Evolutionary conservation across 2,329 filamentous ascomycete species (phyloP).

Genomic region (Pestalotiopsis sp.): DNA sequence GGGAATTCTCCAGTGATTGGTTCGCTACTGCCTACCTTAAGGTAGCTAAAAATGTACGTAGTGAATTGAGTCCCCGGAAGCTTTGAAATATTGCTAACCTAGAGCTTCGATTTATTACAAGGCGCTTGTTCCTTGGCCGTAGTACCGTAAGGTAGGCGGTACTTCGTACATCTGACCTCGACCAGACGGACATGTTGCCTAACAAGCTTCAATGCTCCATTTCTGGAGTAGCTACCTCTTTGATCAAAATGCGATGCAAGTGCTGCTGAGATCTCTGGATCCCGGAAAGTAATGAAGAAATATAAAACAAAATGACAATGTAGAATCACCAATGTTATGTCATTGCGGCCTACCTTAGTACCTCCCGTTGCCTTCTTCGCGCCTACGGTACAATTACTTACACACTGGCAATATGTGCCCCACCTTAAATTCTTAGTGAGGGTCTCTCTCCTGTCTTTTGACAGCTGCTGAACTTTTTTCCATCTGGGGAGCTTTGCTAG

Average conservation of each 20-base stretch:
- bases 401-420: neutral
- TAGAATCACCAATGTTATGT: too few species aligned
- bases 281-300: too few species aligned
- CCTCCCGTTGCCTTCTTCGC: neutral
- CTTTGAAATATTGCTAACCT: too few species aligned
- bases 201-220: too few species aligned
- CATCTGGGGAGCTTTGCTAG: conserved; percentile 1
- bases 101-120: neutral
- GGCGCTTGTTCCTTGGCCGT: neutral
- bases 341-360: neutral
- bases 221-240: too few species aligned
- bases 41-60: neutral
- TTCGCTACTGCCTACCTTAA: neutral
- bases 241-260: too few species aligned
- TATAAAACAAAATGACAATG: too few species aligned
- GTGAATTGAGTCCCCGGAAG: too few species aligned
- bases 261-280: too few species aligned
- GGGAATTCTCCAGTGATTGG: neutral
- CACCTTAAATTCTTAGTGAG: conserved; percentile 8
- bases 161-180: too few species aligned
- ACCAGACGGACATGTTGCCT: too few species aligned
- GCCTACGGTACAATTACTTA: neutral
- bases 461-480: conserved; percentile 13
- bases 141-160: too few species aligned
- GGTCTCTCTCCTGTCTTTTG: neutral